Evolutionary conservation across 1,139 yeast species (phyloP).

Genomic region (Yamadazyma siamensis): DNA sequence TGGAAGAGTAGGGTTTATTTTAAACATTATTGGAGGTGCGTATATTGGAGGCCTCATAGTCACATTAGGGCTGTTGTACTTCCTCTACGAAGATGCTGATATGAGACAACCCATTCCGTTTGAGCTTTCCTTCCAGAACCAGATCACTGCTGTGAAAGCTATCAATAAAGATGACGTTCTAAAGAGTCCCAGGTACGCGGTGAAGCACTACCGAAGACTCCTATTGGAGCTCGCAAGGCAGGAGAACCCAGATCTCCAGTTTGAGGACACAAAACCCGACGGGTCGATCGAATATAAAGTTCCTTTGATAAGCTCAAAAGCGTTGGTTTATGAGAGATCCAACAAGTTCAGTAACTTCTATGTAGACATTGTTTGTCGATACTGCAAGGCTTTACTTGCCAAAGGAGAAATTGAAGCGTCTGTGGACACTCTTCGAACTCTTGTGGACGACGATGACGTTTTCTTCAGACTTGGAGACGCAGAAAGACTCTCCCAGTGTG

Average conservation of each 20-base stretch:
- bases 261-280: conserved; percentile 21
- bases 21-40: conserved; percentile 42
- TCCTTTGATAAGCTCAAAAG: conserved; percentile 32
- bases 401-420: conserved; percentile 38
- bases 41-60: conserved; percentile 43
- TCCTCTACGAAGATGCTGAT: conserved; percentile 41
- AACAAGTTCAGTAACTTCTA: conserved; percentile 40
- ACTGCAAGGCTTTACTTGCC: conserved; percentile 41
- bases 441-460: conserved; percentile 36
- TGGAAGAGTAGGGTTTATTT: conserved; percentile 29
- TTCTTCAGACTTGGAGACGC: conserved; percentile 44
- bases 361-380: conserved; percentile 42
- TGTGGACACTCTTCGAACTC: conserved; percentile 23
- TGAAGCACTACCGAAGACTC: conserved; percentile 41
- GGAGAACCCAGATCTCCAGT: conserved; percentile 23
- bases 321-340: conserved; percentile 30
- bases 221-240: conserved; percentile 34
- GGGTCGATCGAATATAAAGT: conserved; percentile 19
- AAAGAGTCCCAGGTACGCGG: conserved; percentile 41
- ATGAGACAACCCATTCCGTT: conserved; percentile 41
- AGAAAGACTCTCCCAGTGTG: conserved; percentile 41
- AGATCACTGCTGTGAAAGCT: conserved; percentile 40
- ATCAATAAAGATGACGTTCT: conserved; percentile 46
- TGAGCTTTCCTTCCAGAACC: conserved; percentile 31
- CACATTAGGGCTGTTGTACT: conserved; percentile 37